Evolutionary conservation across 1,284 basidiomycete species (phyloP).

Genomic region (Moesziomyces parantarcticus): DNA sequence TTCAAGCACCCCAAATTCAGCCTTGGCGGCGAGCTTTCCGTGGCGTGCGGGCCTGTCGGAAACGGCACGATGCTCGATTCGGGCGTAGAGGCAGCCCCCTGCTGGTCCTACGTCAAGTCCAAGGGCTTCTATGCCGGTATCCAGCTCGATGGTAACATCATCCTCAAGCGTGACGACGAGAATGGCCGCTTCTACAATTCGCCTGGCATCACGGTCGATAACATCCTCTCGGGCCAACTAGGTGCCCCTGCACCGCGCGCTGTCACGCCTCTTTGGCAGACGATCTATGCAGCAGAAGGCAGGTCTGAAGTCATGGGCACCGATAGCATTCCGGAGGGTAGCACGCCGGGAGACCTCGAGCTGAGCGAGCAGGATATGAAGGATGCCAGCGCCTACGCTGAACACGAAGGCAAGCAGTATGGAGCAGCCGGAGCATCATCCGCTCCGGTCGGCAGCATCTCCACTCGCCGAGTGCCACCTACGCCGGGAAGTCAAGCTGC

Average conservation of each 20-base stretch:
- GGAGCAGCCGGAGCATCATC: background rate
- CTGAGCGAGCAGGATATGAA: constrained; percentile 52
- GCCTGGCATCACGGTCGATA: constrained; percentile 41
- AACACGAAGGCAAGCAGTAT: constrained; percentile 16
- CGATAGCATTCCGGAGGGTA: constrained; percentile 53
- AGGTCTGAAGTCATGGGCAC: constrained; percentile 55
- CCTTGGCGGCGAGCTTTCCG: constrained; percentile 63
- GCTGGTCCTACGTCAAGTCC: constrained; percentile 67
- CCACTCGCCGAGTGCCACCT: constrained; percentile 15
- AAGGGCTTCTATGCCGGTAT: constrained; percentile 67
- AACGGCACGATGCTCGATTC: constrained; percentile 65
- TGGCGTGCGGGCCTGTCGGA: constrained; percentile 67
- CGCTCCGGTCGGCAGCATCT: constrained; percentile 22
- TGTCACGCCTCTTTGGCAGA: constrained; percentile 59
- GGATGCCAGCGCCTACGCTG: constrained; percentile 32
- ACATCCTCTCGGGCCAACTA: constrained; percentile 54
- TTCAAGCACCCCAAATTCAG: constrained; percentile 63
- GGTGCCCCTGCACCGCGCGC: constrained; percentile 34
- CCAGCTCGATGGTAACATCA: constrained; percentile 65
- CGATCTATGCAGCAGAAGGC: constrained; percentile 62
- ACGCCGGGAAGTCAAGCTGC: background rate
- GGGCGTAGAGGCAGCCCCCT: constrained; percentile 54
- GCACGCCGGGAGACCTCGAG: constrained; percentile 56
- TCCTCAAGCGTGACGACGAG: constrained; percentile 59
- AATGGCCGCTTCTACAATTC: constrained; percentile 59